Conservation (phyloP, 139 green algal species). For the Volvox africanus region DNA sequence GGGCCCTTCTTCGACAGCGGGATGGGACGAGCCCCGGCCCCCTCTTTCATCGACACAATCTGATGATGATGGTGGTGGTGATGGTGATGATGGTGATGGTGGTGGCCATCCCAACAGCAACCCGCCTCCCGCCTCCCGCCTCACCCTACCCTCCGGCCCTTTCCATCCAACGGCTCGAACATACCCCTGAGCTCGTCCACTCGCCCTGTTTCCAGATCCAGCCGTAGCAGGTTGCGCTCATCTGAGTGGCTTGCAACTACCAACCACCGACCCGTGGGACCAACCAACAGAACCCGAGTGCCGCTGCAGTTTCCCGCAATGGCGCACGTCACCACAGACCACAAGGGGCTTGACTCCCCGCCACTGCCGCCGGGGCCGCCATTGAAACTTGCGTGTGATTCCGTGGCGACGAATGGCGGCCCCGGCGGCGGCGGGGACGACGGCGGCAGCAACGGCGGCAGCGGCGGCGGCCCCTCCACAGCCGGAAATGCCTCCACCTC, state of each 20-base stretch:
- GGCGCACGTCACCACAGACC: background rate
- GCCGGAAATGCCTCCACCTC: too few species aligned
- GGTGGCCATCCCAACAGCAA: too few species aligned
- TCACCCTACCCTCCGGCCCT: background rate
- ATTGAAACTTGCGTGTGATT: background rate
- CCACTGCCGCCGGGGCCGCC: too few species aligned
- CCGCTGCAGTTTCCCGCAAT: slow-evolving; percentile 13
- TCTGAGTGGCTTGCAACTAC: slow-evolving; percentile 17
- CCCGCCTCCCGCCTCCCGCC: too few species aligned
- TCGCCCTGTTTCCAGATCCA: slow-evolving; percentile 3
- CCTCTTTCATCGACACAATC: too few species aligned
- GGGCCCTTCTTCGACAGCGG: too few species aligned
- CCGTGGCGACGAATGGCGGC: background rate
- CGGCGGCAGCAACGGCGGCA: background rate
- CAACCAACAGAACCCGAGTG: slow-evolving; percentile 11
- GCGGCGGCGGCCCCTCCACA: background rate
- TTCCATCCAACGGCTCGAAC: background rate
- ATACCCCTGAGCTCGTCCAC: slow-evolving; percentile 22
- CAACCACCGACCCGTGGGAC: slow-evolving; percentile 20
- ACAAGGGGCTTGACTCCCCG: too few species aligned
- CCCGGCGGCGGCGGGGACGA: background rate
- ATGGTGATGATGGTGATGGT: too few species aligned
- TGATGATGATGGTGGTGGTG: too few species aligned
- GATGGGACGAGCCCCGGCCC: too few species aligned
- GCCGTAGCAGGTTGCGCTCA: slow-evolving; percentile 18